Evolutionary conservation across 2,329 filamentous ascomycete genomes (phyloP).

Genomic region (Metarhizium robertsii): DNA sequence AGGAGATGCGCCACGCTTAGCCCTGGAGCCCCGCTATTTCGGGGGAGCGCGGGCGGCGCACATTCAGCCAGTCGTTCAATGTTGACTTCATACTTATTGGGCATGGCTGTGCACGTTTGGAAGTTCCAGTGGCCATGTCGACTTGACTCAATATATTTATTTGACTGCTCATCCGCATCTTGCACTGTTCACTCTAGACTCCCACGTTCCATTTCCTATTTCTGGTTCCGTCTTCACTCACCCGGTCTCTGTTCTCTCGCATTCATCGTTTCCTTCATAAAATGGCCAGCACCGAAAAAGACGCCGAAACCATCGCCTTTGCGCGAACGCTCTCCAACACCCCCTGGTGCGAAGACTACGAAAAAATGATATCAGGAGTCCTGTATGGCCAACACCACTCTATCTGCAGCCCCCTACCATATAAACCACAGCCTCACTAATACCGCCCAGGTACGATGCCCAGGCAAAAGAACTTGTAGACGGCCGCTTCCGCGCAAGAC

Average conservation of each 20-base stretch:
- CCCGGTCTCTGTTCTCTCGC: background rate
- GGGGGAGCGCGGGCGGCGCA: background rate
- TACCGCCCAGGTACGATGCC: slow-evolving; percentile 37
- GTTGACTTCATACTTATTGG: too few species aligned
- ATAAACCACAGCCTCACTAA: background rate
- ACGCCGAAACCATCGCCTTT: slow-evolving; percentile 30
- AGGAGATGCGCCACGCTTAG: background rate
- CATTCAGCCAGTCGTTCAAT: too few species aligned
- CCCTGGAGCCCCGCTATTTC: background rate
- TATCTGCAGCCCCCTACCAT: background rate
- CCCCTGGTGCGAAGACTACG: slow-evolving; percentile 51
- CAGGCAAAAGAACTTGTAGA: slow-evolving; percentile 37
- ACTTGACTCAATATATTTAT: too few species aligned
- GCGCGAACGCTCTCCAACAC: slow-evolving; percentile 40
- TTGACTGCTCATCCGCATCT: too few species aligned
- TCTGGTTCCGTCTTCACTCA: background rate
- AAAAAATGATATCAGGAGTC: slow-evolving; percentile 56
- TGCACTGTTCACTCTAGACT: too few species aligned
- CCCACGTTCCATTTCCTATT: too few species aligned
- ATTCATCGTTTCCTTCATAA: background rate
- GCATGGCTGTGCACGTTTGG: too few species aligned
- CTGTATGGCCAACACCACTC: slow-evolving; percentile 28
- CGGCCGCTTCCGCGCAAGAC: slow-evolving; percentile 44
- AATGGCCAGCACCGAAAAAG: slow-evolving; percentile 25
- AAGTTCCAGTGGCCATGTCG: too few species aligned